Evolutionary conservation across 2,329 filamentous ascomycete genomes (phyloP).

Genomic region (Monosporascus sp.): DNA sequence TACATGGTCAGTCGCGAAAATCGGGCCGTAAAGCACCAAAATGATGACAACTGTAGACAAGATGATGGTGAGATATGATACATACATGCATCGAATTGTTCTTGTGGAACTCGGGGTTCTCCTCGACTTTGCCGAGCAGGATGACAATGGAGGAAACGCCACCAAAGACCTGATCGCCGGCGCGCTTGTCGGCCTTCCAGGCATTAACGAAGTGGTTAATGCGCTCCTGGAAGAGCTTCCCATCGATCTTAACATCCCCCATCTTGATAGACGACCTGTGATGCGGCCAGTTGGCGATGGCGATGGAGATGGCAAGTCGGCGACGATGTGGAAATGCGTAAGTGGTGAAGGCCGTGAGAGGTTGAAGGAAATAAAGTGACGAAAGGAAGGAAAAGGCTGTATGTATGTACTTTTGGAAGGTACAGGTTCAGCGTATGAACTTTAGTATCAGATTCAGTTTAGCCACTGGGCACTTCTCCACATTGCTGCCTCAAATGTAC

Average conservation of each 20-base stretch:
- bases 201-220: constrained; percentile 78
- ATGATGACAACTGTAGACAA: neutral
- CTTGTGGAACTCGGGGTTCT: constrained; percentile 83
- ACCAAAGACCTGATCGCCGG: constrained; percentile 76
- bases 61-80: constrained; percentile 13
- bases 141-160: constrained; percentile 83
- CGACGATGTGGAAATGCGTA: neutral
- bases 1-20: constrained; percentile 11
- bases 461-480: too few species aligned
- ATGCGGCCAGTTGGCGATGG: constrained; percentile 9
- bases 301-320: constrained; percentile 18
- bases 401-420: too few species aligned
- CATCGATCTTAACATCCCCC: constrained; percentile 92
- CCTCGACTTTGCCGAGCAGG: constrained; percentile 92
- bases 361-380: constrained; percentile 2
- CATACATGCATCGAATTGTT: constrained; percentile 93
- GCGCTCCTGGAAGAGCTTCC: constrained; percentile 88
- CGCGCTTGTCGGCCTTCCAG: constrained; percentile 95
- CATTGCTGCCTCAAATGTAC: too few species aligned
- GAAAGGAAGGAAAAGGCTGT: constrained; percentile 1
- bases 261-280: constrained; percentile 38
- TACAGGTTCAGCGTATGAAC: too few species aligned
- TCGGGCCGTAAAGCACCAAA: constrained; percentile 5
- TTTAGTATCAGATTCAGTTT: too few species aligned
- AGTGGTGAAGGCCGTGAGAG: neutral